Base-by-base conservation (phyloP, 164 flowering plant species). In the Berberis thunbergii region DNA sequence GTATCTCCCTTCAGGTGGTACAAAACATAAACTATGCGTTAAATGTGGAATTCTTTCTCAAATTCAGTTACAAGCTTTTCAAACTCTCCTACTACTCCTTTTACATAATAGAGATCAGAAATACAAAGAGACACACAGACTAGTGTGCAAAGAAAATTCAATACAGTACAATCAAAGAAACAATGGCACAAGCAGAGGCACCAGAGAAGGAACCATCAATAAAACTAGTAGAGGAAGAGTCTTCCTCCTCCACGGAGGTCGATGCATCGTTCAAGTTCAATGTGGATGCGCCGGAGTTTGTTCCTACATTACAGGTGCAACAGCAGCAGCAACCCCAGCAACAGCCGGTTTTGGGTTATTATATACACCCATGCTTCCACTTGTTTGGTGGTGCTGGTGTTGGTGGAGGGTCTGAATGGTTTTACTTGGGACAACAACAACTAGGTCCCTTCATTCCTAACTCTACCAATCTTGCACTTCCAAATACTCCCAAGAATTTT, bases 241-340 rank as follows among this genome's bases (percentile, higher is more conserved):
- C 26, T 26, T 26, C 26, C 26, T 26, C 26, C 26, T 26, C 26
- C 26, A 26, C 26, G 26, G 26, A 26, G 26, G 26, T 26, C 26
- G 26, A 26, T 26, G 26, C 26, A 6, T 13, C 83, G 1, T 89
- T 89, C 83, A 95, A 81, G 76, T 87, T 95, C 76, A 91, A 91
- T 66, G 99, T 81, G 2, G 85, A 86, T 43, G 99, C 99, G 0
- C 89, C 94, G 7, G 99, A 89, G 74, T 95, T 95, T 55, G 86
- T 91, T 43, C 99, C 99, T 2, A 84, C 86, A 67, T 71, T 92
- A 9, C 86, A 77, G n/a, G 26, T 26, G 26, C 26, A 26, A 26
- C 26, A 26, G 26, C 26, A 26, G 26, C 26, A 26, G 26, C 26
- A 26, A 26, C 26, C 26, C 26, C 50, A 86, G 63, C 84, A 74